Percentiles rank a stretch among this genome's conserved stretches.
phyloP scores from a whole-genome alignment of 2,329 filamentous ascomycete genomes.

The Calonectria ilicicola region DNA sequence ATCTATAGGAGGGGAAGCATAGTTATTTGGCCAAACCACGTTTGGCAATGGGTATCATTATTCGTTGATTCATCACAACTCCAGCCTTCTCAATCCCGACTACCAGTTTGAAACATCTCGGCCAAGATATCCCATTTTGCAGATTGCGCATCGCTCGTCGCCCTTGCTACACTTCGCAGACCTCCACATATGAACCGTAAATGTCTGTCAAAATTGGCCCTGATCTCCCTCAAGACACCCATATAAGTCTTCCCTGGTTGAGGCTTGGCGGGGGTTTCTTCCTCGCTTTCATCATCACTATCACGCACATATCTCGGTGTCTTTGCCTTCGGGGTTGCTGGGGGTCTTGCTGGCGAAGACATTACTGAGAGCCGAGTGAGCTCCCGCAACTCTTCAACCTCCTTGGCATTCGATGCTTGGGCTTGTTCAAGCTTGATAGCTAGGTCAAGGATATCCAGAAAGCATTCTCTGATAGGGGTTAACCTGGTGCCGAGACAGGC shows the following conservation, averaged over 20 bases:
- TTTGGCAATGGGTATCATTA: slow-evolving; percentile 40
- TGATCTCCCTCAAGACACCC: slow-evolving; percentile 67
- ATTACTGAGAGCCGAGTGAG: slow-evolving; percentile 44
- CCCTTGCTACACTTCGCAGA: slow-evolving; percentile 79
- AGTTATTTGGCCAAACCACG: neutral
- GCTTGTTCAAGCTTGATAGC: slow-evolving; percentile 76
- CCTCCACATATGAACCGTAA: slow-evolving; percentile 79
- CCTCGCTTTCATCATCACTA: slow-evolving; percentile 48
- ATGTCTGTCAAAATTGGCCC: slow-evolving; percentile 72
- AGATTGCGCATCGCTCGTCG: slow-evolving; percentile 70
- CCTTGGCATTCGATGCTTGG: slow-evolving; percentile 55
- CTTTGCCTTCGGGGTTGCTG: slow-evolving; percentile 34
- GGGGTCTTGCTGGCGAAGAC: slow-evolving; percentile 25
- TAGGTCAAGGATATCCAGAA: slow-evolving; percentile 83
- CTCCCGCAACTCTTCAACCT: slow-evolving; percentile 48
- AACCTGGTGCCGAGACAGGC: slow-evolving; percentile 78
- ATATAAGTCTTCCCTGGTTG: slow-evolving; percentile 57
- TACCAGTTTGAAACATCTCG: slow-evolving; percentile 76
- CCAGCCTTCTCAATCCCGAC: slow-evolving; percentile 36
- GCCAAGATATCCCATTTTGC: slow-evolving; percentile 84
- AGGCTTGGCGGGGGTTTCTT: slow-evolving; percentile 35
- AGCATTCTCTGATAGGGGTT: slow-evolving; percentile 75
- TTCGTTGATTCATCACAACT: slow-evolving; percentile 32
- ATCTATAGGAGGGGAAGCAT: neutral
- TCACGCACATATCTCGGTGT: slow-evolving; percentile 42